These are phyloP conservation scores for Schwanniomyces etchellsii DNA, from an alignment of 1,139 yeast genomes.

Conservation along the genomic window DNA sequence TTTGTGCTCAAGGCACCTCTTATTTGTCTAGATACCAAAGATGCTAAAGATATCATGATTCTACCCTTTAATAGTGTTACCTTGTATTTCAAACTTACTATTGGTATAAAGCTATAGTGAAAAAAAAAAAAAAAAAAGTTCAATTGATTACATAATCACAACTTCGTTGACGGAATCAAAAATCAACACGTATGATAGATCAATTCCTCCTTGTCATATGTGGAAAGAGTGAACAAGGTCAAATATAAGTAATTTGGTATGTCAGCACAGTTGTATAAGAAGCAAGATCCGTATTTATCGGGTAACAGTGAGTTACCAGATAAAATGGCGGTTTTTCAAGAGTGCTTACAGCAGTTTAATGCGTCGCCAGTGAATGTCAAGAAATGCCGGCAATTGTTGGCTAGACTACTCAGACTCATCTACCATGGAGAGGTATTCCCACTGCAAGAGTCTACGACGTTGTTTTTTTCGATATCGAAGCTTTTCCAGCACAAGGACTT, in stretches of 20 bases:
- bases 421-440: conserved; percentile 84
- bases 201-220: no score
- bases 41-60: conserved; percentile 14
- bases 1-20: conserved; percentile 1
- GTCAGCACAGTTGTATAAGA: conserved; percentile 81
- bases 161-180: conserved; percentile 4
- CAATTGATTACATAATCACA: conserved; percentile 4
- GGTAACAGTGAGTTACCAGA: conserved; percentile 64
- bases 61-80: not conserved
- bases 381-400: conserved; percentile 74
- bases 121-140: no score
- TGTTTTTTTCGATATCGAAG: conserved; percentile 91
- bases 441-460: conserved; percentile 81
- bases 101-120: no score
- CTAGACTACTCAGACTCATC: conserved; percentile 65
- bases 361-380: conserved; percentile 86
- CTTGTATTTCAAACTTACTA: not conserved
- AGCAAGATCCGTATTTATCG: conserved; percentile 60
- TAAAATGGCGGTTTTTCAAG: conserved; percentile 96
- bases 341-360: conserved; percentile 89
- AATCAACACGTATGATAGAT: conserved; percentile 11
- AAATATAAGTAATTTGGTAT: conserved; percentile 24
- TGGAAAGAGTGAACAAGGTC: no score
- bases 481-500: conserved; percentile 91
- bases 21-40: conserved; percentile 12